phyloP scores from a whole-genome alignment of 371 early-diverging fungal species.

The Mucor sp. region DNA sequence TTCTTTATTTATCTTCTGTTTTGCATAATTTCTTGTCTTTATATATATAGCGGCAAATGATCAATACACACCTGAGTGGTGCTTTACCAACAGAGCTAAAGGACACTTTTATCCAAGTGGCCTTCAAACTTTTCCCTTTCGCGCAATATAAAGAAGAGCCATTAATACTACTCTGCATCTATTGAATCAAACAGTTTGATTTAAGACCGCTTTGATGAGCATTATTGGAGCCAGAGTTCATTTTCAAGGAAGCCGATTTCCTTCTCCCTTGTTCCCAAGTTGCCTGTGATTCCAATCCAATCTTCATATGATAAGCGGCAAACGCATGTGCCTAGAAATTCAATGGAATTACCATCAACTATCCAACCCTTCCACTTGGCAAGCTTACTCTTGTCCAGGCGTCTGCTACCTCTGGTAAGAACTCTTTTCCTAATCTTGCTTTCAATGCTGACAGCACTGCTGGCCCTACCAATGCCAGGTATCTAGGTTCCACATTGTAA shows the following conservation, averaged over 20 bases:
- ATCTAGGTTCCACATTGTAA: constrained; percentile 35
- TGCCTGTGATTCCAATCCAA: constrained; percentile 38
- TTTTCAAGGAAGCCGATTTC: not conserved
- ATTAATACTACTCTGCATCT: not conserved
- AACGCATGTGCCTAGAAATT: constrained; percentile 32
- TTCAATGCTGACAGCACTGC: constrained; percentile 42
- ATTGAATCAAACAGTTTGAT: constrained; percentile 15
- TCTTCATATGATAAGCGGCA: constrained; percentile 39
- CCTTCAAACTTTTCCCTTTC: too few relatives aligned
- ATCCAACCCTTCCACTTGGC: not conserved
- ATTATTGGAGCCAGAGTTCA: not conserved
- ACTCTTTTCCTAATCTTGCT: constrained; percentile 37
- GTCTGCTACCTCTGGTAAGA: constrained; percentile 35
- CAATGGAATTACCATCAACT: not conserved
- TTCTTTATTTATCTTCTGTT: too few relatives aligned
- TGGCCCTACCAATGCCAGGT: constrained; percentile 39
- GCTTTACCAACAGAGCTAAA: too few relatives aligned
- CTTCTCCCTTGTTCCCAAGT: constrained; percentile 35
- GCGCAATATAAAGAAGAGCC: too few relatives aligned
- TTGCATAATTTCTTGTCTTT: too few relatives aligned
- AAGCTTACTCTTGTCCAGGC: constrained; percentile 42
- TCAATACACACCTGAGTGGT: too few relatives aligned
- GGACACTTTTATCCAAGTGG: too few relatives aligned
- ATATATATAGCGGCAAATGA: too few relatives aligned
- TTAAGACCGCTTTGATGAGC: not conserved